These are phyloP conservation scores for Aspergillus brasiliensis DNA, from an alignment of 2,329 filamentous ascomycete genomes.

Conservation along the genomic window DNA sequence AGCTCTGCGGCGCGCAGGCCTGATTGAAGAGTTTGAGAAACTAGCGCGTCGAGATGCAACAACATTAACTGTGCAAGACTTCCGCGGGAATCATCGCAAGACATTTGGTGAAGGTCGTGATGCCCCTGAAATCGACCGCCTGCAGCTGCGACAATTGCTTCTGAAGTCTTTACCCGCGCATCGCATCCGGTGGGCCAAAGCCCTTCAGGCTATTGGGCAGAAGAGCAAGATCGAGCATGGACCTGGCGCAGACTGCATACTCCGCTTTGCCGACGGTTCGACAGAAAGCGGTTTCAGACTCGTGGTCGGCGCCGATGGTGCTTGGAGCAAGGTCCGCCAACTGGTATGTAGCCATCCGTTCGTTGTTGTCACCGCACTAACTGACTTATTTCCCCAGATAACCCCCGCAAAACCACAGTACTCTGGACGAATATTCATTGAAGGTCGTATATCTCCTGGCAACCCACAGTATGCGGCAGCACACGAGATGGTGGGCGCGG, in stretches of 20 bases:
- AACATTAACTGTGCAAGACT: constrained; percentile 5
- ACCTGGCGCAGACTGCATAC: background rate
- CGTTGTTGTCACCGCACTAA: background rate
- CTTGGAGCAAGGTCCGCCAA: constrained; percentile 45
- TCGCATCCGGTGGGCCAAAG: constrained; percentile 37
- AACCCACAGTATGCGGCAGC: constrained; percentile 32
- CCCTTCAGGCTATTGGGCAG: background rate
- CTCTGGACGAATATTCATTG: constrained; percentile 37
- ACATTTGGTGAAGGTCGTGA: constrained; percentile 27
- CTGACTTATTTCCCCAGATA: constrained; percentile 21
- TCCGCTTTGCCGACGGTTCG: constrained; percentile 34
- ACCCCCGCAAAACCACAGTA: constrained; percentile 39
- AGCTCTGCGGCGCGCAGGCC: constrained; percentile 24
- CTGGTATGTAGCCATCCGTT: constrained; percentile 26
- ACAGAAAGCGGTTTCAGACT: constrained; percentile 44
- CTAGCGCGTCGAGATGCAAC: constrained; percentile 22
- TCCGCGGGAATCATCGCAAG: background rate
- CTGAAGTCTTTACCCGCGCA: constrained; percentile 37
- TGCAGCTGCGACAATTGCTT: constrained; percentile 38
- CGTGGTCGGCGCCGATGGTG: constrained; percentile 53
- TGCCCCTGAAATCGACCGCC: constrained; percentile 47
- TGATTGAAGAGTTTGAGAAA: constrained; percentile 23
- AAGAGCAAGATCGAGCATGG: background rate
- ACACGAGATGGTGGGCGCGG: constrained; percentile 16
- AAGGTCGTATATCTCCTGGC: constrained; percentile 21